phyloP scores from a whole-genome alignment of 169 alveolate genomes.

The Plasmodium billcollinsi region DNA sequence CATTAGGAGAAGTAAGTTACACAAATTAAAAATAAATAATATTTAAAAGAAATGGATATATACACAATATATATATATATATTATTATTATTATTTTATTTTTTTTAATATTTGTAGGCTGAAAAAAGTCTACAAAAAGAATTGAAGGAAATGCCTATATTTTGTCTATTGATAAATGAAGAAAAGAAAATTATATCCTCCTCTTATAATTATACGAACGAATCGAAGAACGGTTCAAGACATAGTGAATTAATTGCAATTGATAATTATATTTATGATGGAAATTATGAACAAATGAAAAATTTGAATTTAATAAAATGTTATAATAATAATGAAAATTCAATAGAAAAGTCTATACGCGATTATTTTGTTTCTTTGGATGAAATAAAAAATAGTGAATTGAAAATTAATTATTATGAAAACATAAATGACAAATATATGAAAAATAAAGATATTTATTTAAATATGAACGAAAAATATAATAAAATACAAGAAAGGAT shows the following conservation, averaged over 20 bases:
- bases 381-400: not conserved
- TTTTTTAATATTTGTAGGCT: conserved; percentile 15
- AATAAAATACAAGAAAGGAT: conserved; percentile 16
- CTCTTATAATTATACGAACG: conserved; percentile 61
- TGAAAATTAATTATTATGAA: not conserved
- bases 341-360: conserved; percentile 25
- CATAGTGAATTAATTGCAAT: conserved; percentile 73
- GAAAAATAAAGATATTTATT: not conserved
- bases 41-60: not conserved
- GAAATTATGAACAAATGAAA: conserved; percentile 56
- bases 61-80: not conserved
- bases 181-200: conserved; percentile 40
- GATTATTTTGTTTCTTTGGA: conserved; percentile 14
- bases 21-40: not conserved
- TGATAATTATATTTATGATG: conserved; percentile 59
- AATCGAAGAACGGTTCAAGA: conserved; percentile 66
- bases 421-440: conserved; percentile 2
- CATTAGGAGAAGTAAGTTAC: conserved; percentile 38
- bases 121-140: conserved; percentile 64
- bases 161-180: conserved; percentile 54
- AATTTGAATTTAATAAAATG: conserved; percentile 62
- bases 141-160: conserved; percentile 70
- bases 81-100: not conserved
- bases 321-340: conserved; percentile 39
- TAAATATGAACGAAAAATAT: conserved; percentile 23